Evolutionary conservation across 441 rosid genomes (phyloP).

Genomic region (Geranium incanum): DNA sequence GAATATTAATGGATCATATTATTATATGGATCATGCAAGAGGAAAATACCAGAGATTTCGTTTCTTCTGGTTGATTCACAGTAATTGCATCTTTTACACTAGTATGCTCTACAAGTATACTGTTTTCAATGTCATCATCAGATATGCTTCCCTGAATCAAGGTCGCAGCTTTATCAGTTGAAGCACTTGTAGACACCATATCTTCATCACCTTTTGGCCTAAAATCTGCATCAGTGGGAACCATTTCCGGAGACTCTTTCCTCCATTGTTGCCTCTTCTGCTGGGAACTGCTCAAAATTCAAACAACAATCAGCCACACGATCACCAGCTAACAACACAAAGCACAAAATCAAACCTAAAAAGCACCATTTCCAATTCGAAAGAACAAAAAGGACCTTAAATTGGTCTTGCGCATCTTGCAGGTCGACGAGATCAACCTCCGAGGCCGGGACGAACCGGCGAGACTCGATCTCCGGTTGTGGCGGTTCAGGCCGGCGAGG

Average conservation of each 20-base stretch:
- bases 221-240: constrained; percentile 29
- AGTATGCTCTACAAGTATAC: constrained; percentile 22
- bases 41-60: constrained; percentile 48
- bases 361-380: background rate
- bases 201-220: constrained; percentile 35
- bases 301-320: background rate
- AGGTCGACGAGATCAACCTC: constrained; percentile 50
- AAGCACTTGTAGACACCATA: constrained; percentile 29
- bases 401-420: constrained; percentile 57
- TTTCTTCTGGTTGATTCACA: constrained; percentile 33
- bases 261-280: constrained; percentile 43
- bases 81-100: constrained; percentile 24
- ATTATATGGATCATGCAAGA: background rate
- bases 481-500: constrained; percentile 23
- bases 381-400: constrained; percentile 35
- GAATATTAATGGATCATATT: too few species aligned
- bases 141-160: constrained; percentile 22
- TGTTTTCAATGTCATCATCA: constrained; percentile 12
- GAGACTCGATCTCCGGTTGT: background rate
- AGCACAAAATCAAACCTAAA: background rate
- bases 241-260: constrained; percentile 41
- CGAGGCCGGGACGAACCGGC: constrained; percentile 26
- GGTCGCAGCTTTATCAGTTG: constrained; percentile 16
- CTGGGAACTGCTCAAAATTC: constrained; percentile 29
- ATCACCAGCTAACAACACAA: background rate